Percentiles rank a stretch among this genome's conserved stretches.
Evolutionary conservation across 306 rosid species (phyloP).

Genomic region (peach (Prunus persica)): DNA sequence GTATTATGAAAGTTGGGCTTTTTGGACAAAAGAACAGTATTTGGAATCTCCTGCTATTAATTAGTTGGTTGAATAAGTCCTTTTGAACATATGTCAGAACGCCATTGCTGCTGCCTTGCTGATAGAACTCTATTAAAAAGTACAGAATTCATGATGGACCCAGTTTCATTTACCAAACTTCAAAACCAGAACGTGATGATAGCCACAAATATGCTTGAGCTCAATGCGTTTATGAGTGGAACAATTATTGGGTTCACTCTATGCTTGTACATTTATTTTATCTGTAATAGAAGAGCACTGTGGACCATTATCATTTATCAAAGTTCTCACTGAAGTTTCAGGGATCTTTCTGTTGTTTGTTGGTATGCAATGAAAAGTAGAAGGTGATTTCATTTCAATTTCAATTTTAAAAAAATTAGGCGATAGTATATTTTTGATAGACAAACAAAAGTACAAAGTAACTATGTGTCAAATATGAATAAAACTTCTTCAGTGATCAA

Average conservation of each 20-base stretch:
- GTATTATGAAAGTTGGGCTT: not conserved
- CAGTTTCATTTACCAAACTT: not conserved
- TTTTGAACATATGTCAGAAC: conserved; percentile 3
- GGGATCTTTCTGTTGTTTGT: no score
- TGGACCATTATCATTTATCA: not conserved
- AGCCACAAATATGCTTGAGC: not conserved
- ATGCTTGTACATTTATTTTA: conserved; percentile 5
- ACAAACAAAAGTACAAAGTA: no score
- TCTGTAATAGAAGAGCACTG: not conserved
- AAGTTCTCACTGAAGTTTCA: not conserved
- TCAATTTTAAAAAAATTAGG: no score
- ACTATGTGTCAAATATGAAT: accelerated
- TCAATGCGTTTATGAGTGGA: not conserved
- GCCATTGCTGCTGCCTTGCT: conserved; percentile 4
- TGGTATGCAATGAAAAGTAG: no score
- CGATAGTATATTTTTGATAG: no score
- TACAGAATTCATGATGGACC: not conserved
- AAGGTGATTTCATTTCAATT: no score
- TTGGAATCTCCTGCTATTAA: not conserved
- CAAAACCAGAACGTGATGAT: not conserved
- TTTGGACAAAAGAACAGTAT: not conserved
- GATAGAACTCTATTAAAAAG: not conserved
- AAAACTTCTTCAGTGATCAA: no score
- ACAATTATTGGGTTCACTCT: not conserved
- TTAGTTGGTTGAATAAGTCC: not conserved